Evolutionary conservation across 768 basidiomycete species (phyloP), one percentile per base, ranked within the genome.

Genomic region (Lactifluus piperatus): DNA sequence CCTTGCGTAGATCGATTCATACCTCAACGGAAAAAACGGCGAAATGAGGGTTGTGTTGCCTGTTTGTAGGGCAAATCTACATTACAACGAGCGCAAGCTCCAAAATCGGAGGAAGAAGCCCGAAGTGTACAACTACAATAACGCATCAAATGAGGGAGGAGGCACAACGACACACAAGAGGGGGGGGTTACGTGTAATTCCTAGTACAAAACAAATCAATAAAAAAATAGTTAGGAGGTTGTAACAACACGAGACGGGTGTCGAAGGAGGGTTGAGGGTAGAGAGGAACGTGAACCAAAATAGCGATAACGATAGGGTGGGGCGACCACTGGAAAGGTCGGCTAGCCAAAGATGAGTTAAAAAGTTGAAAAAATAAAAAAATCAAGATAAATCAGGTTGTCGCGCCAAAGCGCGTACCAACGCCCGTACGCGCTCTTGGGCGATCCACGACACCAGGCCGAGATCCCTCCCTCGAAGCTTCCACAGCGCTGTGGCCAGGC

Each of bases 381-480:
- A n/a, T 20, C 13, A 32, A 26, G 24, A 46, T 49, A 67, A 58
- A 71, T 68, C 72, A 77, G 24, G 76, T 69, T n/a, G 73, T 77
- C 58, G 76, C 82, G 18, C 77, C 82, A 68, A 87, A 88, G 34
- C 85, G 81, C 32, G 83, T 69, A 41, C 80, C 73, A 14, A 79
- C 79, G 18, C 85, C 85, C n/a, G 84, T 87, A 51, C 81, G 81
- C 45, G 79, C 81, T 64, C 86, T 75, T 5, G 86, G 82, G 57
- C 88, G 76, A 66, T 86, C 77, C 36, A 88, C 74, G 16, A 86
- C 73, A 34, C 80, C 71, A 13, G 18, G 27, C 16, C 62, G 44
- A 27, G 51, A 32, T 36, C 27, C 55, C 8, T 27, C 16, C 20
- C 24, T 55, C 29, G 32, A 44, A 24, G 13, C 14, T n/a, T 51